Evolutionary conservation across 441 rosid species (phyloP).

Genomic region (Eruca vesicaria): DNA sequence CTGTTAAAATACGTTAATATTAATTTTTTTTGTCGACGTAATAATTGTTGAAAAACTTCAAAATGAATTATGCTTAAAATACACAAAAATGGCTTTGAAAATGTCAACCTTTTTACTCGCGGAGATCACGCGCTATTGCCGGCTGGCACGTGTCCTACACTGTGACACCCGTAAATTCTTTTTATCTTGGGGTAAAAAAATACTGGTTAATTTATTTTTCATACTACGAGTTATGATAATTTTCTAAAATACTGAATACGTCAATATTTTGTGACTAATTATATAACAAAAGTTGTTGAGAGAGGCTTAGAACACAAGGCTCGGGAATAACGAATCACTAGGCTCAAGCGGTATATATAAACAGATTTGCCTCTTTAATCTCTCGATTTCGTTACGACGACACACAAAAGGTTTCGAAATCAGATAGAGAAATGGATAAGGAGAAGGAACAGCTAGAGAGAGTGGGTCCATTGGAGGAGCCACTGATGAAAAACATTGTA

Average conservation of each 20-base stretch:
- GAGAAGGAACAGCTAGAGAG: conserved; percentile 31
- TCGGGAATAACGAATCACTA: neutral
- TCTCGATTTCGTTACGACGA: conserved; percentile 3
- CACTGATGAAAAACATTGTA: conserved; percentile 56
- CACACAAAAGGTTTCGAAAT: neutral
- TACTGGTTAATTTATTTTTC: neutral
- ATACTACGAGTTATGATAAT: too few species aligned
- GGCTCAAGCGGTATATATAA: conserved; percentile 12
- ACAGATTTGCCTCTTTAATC: neutral
- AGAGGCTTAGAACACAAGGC: neutral
- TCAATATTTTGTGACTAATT: too few species aligned
- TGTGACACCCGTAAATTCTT: neutral
- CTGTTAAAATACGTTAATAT: too few species aligned
- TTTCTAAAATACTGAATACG: too few species aligned
- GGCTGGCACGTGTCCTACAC: conserved; percentile 24
- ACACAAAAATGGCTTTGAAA: too few species aligned
- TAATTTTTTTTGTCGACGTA: neutral
- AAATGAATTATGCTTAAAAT: neutral
- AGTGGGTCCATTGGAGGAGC: conserved; percentile 42
- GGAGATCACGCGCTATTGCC: conserved; percentile 28
- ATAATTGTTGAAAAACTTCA: neutral
- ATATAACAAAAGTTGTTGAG: neutral
- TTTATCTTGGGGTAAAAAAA: too few species aligned
- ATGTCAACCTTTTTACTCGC: conserved; percentile 29
- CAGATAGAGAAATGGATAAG: conserved; percentile 3